Base-by-base conservation (phyloP, 768 basidiomycete species). In the Coprinopsis cinerea region DNA sequence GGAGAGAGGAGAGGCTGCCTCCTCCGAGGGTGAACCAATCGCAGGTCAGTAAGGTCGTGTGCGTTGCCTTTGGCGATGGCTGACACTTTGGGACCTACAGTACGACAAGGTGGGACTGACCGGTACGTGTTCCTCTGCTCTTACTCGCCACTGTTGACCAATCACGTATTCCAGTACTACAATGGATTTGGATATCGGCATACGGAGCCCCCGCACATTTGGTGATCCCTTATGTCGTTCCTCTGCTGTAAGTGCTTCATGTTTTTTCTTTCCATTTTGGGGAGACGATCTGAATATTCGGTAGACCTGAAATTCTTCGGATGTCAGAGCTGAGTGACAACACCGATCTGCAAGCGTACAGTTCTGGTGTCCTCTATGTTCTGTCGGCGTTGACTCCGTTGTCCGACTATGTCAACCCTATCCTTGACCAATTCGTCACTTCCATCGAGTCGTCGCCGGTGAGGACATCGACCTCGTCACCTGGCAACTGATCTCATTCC, bases 271-370 rank as follows among this genome's bases (percentile, higher is more conserved):
- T 50, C 27, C 11, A 47, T 17, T 44, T 20, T 17, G 10, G 30
- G 44, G 48, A 55, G 44, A 45, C 28, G 24, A 50, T 41, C 50
- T 17, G 35, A 9, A 39, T 39, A 18, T 9, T 39, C 36, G 15
- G 3, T 59, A 93, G 91, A 61, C 90, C 90, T 30, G 89, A 91
- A 63, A 85, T 92, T 51, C 76, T 94, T 60, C 83, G 81, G 53
- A 90, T 95, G 85, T 83, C 90, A 48, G 92, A 95, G 59, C 75
- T 94, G 49, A 92, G 85, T 60, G 92, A 95, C 60, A 85, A 75
- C 63, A 72, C 82, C 6, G 92, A 94, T 50, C 64, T 95, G 50
- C 90, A 92, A 63, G 74, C 78, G 25, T 88, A 88, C 58, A 85
- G 88, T 56, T 81, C 85, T 41, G 83, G 83, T 3, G 83, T 92